Conservation (phyloP, 2,329 filamentous ascomycete genomes). For the Colletotrichum sp. region DNA sequence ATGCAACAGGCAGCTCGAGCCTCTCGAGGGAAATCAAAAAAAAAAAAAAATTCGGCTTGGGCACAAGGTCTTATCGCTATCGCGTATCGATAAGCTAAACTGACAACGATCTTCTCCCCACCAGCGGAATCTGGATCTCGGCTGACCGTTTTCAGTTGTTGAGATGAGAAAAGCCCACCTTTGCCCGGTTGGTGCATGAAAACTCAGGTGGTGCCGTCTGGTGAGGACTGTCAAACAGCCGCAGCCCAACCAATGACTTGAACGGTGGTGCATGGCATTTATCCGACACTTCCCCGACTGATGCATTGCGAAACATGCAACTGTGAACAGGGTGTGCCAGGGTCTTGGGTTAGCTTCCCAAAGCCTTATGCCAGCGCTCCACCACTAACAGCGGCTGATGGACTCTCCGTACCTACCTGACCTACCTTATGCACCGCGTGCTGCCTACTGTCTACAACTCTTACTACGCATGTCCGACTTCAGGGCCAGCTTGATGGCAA, state of each 20-base stretch:
- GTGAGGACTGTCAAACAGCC: neutral
- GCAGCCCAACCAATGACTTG: neutral
- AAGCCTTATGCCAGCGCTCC: constrained; percentile 18
- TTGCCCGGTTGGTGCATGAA: neutral
- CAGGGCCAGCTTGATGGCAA: constrained; percentile 17
- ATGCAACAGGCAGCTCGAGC: neutral
- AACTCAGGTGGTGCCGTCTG: constrained; percentile 1
- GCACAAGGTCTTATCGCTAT: constrained; percentile 14
- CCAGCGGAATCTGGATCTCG: neutral
- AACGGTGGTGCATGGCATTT: constrained; percentile 1
- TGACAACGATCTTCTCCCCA: neutral
- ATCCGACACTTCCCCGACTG: constrained; percentile 16
- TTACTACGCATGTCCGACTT: neutral
- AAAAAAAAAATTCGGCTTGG: constrained; percentile 14
- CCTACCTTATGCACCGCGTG: neutral
- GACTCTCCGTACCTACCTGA: constrained; percentile 7
- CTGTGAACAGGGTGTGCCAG: constrained; percentile 14
- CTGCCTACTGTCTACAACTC: neutral
- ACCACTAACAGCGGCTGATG: constrained; percentile 19
- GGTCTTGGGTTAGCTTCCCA: constrained; percentile 13
- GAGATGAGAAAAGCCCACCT: neutral
- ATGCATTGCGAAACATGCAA: constrained; percentile 23
- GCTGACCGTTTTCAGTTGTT: neutral
- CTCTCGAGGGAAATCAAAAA: neutral
- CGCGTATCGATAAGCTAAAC: constrained; percentile 20